Base-by-base conservation (phyloP, 257 asterid species). In the Fraxinus americana region DNA sequence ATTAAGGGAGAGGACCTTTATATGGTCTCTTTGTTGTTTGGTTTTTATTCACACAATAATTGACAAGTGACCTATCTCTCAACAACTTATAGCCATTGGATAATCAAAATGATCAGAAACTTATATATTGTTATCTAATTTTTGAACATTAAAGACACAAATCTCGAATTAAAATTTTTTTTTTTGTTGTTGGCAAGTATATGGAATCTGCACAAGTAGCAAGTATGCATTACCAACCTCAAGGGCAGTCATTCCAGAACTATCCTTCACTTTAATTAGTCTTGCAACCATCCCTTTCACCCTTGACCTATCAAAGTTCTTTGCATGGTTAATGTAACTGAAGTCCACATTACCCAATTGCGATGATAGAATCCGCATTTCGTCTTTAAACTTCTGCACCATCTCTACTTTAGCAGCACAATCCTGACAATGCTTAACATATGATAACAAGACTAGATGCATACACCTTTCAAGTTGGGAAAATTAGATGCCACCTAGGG, bases 271-370 rank as follows among this genome's bases (percentile, higher is more conserved):
- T 87, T 85, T 91, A 81, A 96, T 91, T 80, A 96, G 93, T 79
- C 89, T 93, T 16, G 97, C 99, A 79, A 96, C 98, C 80, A 96
- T 97, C 9, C 99, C 99, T 88, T 96, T 96, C 83, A 96, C 99
- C 83, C 85, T 89, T 70, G 97, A 87, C 86, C 86, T 90, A 80
- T 96, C 97, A 80, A 96, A 96, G 81, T 91, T 91, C 85, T 78
- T 89, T 63, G 85, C 90, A 3, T 97, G 99, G 74, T 93, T 92
- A 57, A 75, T 88, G 86, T 91, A 96, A 78, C 80, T 81, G 86
- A 96, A 93, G 57, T 91, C 95, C 52, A 93, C 92, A 83, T 88
- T 90, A 75, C 88, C 90, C 84, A 93, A 79, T 74, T 90, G 90
- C 52, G 97, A 91, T 79, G 98, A 92, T 39, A 92, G 78, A 80